Evolutionary conservation across 192 early-diverging fungal genomes (phyloP).

Genomic region (Cetraspora pellucida): DNA sequence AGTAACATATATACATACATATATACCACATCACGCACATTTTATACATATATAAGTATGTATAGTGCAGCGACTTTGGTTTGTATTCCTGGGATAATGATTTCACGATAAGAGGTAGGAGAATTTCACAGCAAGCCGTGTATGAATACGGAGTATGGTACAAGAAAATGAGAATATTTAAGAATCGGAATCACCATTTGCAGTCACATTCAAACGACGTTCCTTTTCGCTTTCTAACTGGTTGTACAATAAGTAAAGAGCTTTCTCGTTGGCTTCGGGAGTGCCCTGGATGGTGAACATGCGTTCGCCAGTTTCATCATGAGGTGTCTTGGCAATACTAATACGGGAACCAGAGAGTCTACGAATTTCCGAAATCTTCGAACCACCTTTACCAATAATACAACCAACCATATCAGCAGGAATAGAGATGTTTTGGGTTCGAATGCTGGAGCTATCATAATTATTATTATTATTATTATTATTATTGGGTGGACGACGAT

Average conservation of each 20-base stretch:
- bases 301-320: constrained; percentile 80
- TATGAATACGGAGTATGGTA: too few relatives aligned
- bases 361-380: constrained; percentile 81
- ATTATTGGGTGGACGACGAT: constrained; percentile 35
- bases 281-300: constrained; percentile 92
- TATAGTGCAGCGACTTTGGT: background rate
- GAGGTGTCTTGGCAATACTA: constrained; percentile 83
- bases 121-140: too few relatives aligned
- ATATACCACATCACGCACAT: constrained; percentile 24
- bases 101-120: too few relatives aligned
- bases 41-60: background rate
- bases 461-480: constrained; percentile 17
- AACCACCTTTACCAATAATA: constrained; percentile 94
- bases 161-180: background rate
- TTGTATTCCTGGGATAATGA: background rate
- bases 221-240: constrained; percentile 89
- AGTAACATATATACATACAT: constrained; percentile 21
- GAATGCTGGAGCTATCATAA: constrained; percentile 55
- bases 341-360: constrained; percentile 82
- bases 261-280: constrained; percentile 85
- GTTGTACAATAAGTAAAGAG: constrained; percentile 87
- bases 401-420: constrained; percentile 96
- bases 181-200: constrained; percentile 25
- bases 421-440: constrained; percentile 87
- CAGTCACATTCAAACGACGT: constrained; percentile 60